Percentiles rank a stretch among this genome's conserved stretches.
Evolutionary conservation across 192 early-diverging fungal species (phyloP).

Genomic region (Pilaira anomala): DNA sequence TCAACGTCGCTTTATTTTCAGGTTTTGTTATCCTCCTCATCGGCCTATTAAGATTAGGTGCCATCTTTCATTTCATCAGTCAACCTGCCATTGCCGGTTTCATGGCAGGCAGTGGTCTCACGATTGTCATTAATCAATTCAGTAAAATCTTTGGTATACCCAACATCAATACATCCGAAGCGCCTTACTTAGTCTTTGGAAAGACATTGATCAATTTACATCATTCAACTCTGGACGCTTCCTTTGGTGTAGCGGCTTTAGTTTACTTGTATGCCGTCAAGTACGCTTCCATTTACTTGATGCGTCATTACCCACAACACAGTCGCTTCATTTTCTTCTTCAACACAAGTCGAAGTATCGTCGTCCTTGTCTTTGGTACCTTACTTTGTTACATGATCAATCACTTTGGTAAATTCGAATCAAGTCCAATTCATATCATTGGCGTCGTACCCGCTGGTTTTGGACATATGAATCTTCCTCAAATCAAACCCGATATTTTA

Average conservation of each 20-base stretch:
- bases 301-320: constrained; percentile 45
- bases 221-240: constrained; percentile 52
- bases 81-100: constrained; percentile 82
- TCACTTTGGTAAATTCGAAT: constrained; percentile 40
- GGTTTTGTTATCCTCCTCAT: constrained; percentile 70
- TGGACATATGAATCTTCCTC: constrained; percentile 54
- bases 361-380: constrained; percentile 76
- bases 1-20: constrained; percentile 65
- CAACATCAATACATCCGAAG: constrained; percentile 64
- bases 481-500: constrained; percentile 48
- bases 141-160: constrained; percentile 71
- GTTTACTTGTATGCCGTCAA: constrained; percentile 40
- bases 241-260: constrained; percentile 56
- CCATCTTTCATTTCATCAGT: constrained; percentile 86
- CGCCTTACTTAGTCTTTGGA: constrained; percentile 74
- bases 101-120: constrained; percentile 79
- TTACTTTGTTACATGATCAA: constrained; percentile 60
- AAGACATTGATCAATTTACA: constrained; percentile 52
- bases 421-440: constrained; percentile 60
- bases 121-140: constrained; percentile 74
- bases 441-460: constrained; percentile 74
- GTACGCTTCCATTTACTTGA: constrained; percentile 28
- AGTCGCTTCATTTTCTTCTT: constrained; percentile 57
- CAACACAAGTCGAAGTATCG: constrained; percentile 68
- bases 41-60: constrained; percentile 79